Percentiles rank a stretch among this genome's conserved stretches.
Conservation (phyloP, 129 eudicot genomes). For the Dittrichia graveolens region DNA sequence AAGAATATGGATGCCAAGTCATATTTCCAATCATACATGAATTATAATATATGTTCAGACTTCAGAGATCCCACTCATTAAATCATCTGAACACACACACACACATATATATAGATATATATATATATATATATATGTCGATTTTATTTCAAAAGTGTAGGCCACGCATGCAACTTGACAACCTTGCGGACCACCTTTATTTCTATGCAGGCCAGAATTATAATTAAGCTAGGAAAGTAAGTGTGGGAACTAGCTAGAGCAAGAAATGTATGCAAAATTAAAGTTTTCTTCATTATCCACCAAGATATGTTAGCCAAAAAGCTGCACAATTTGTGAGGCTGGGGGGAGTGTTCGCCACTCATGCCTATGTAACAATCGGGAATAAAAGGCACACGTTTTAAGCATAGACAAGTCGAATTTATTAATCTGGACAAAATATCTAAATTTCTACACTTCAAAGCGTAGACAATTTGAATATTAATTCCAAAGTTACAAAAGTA, state of each 20-base stretch:
- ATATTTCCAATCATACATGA: slow-evolving; percentile 19
- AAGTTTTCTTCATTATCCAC: slow-evolving; percentile 16
- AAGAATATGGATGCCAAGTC: slow-evolving; percentile 13
- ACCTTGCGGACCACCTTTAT: slow-evolving; percentile 23
- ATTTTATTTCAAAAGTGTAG: slow-evolving; percentile 22
- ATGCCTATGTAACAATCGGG: no score
- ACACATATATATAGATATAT: no score
- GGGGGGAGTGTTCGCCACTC: no score
- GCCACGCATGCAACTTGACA: slow-evolving; percentile 21
- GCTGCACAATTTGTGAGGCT: slow-evolving; percentile 11
- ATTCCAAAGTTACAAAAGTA: no score
- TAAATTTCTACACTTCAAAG: no score
- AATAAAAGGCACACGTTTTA: no score
- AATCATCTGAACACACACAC: background rate
- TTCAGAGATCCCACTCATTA: background rate
- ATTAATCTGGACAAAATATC: no score
- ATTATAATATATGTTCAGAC: background rate
- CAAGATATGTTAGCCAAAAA: slow-evolving; percentile 24
- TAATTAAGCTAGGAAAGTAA: no score
- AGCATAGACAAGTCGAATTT: no score
- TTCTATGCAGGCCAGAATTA: no score
- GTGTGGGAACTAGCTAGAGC: no score
- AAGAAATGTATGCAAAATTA: background rate
- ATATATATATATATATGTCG: slow-evolving; percentile 17
- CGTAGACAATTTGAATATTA: no score